Base-by-base conservation (phyloP, 2,329 filamentous ascomycete species). In the Sordariomycetes sp. region DNA sequence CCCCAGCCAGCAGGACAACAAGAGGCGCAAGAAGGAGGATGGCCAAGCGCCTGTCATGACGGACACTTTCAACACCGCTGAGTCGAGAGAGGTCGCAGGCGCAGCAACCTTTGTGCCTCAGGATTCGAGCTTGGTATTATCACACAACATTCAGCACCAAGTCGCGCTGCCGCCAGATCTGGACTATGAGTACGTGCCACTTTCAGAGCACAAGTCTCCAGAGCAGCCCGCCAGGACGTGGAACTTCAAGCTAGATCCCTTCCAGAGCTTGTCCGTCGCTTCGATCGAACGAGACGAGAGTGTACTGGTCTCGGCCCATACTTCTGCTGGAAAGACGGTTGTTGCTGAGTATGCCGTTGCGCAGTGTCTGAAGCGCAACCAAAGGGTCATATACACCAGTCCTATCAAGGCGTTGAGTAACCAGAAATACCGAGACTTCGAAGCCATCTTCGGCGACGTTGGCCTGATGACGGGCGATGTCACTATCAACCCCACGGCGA, bases 391-490 rank as follows among this genome's bases (percentile, higher is more conserved):
- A 57, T 98, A 98, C 63, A 98, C 92, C 8, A 95, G 88, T 71
- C 92, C 92, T 2, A 98, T 98, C 70, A 98, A 98, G 64, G 92
- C 92, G 9, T 68, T 98, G 48, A 96, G 88, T 61, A 98, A 98
- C 61, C 92, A 98, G 54, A 98, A 98, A 57, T 98, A 94, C 58
- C 75, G 92, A 66, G 92, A 98, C 54, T 98, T 98, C 58, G 80
- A 84, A 46, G 86, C 84, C 27, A 86, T 94, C 39, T 98, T 98
- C 63, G 90, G 88, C 39, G 92, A 98, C 54, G 90, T 95, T 33
- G 92, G 92, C 38, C 70, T 98, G 41, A 96, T 98, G 90, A 98
- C 92, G 5, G 92, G 92, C 51, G 92, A 98, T 72, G 90, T 96
- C 42, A 98, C 92, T 17, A 98, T 98, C 61, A 98, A 98, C 57